These are phyloP conservation scores for Trichosporon ovoides DNA, from an alignment of 1,284 basidiomycete genomes.

Conservation along the genomic window DNA sequence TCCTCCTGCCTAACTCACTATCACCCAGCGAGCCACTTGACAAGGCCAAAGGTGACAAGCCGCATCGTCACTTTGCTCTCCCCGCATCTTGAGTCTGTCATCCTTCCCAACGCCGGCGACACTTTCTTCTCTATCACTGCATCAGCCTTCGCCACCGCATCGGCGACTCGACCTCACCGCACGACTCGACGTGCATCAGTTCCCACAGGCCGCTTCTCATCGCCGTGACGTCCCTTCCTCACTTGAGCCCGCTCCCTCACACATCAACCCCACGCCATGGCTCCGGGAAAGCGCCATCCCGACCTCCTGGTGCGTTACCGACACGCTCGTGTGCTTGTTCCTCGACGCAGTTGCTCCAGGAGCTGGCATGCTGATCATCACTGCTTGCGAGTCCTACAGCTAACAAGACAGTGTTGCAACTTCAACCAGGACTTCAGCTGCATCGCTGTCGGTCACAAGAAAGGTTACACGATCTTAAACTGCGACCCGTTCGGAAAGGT, in stretches of 20 bases:
- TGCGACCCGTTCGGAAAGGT: slow-evolving; percentile 97
- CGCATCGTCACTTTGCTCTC: too few relatives aligned
- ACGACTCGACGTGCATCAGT: too few relatives aligned
- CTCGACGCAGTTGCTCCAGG: not conserved
- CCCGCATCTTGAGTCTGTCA: not conserved
- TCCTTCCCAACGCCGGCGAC: not conserved
- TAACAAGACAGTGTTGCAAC: slow-evolving; percentile 42
- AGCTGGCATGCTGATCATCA: not conserved
- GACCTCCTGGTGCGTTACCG: slow-evolving; percentile 41
- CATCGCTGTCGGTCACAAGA: slow-evolving; percentile 87
- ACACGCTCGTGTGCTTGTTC: not conserved
- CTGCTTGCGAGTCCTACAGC: not conserved
- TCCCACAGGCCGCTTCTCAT: too few relatives aligned
- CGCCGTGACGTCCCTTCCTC: not conserved
- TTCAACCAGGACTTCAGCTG: slow-evolving; percentile 56
- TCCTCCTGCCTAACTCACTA: not conserved
- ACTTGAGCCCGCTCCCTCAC: not conserved
- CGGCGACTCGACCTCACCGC: too few relatives aligned
- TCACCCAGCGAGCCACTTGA: too few relatives aligned
- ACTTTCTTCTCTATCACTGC: too few relatives aligned
- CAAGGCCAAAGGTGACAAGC: too few relatives aligned
- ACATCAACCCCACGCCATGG: slow-evolving; percentile 11
- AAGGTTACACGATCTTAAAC: slow-evolving; percentile 94
- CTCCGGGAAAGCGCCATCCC: slow-evolving; percentile 42
- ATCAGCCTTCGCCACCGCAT: too few relatives aligned